Evolutionary conservation across 257 asterid species (phyloP), one percentile per base, ranked within the genome.

Genomic region (Lantana camara): DNA sequence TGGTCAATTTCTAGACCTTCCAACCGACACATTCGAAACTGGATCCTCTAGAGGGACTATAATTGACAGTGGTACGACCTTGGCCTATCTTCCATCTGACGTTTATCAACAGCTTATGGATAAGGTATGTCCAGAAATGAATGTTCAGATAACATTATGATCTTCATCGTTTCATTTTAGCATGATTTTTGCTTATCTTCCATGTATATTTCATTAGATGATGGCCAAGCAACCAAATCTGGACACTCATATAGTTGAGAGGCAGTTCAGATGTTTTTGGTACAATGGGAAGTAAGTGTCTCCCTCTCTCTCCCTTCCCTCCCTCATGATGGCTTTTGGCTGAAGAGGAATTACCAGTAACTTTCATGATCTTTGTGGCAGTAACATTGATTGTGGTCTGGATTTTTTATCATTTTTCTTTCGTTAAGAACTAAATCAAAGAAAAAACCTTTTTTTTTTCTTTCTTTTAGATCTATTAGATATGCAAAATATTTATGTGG

Each of bases 51-150:
- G 81, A 67, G 85, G 87, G 66, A 78, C 97, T 61, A 82, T 92
- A 59, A 82, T 92, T 34, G 98, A 92, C 68, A 92, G 98, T 66
- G 98, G 98, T 51, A 87, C 98, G 29, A 89, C 98, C 32, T 78
- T 92, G 84, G 98, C 96, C 9, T 89, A 89, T 89, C 94, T 92
- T 70, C 97, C 98, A 12, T 66, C 85, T 57, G 69, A 57, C 16
- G 76, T 89, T 63, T 85, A 89, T 77, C 61, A 49, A 32, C 83
- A 84, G 70, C 64, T 89, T 58, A 55, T 87, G 29, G 55, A 66
- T 24, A 68, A 60, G 92, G 96, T 83, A 74, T 16, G 72, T 60
- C 22, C 21, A 75, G 59, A 37, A 15, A 32, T 68, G 35, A 47
- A 35, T 19, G 40, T 64, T 59, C 64, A 49, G 17, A 40, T 46